Evolutionary conservation across 352 stramenopile species (phyloP).

Genomic region (Pythium phragmiticola): DNA sequence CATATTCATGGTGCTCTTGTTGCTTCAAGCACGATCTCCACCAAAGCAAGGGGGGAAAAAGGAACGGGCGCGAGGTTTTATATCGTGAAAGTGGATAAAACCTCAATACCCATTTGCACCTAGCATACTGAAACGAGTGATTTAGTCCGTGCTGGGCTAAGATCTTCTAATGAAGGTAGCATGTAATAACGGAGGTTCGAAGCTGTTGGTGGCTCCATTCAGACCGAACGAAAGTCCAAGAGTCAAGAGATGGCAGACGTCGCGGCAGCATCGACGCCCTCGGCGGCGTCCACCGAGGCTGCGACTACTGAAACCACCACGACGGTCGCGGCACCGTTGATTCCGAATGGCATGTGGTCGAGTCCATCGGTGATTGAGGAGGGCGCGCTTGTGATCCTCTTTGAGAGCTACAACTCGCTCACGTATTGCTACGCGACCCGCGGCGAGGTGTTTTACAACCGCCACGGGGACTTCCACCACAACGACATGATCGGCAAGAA

Average conservation of each 20-base stretch:
- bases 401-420: constrained; percentile 94
- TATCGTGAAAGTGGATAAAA: neutral
- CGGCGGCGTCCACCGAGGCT: neutral
- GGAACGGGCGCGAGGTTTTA: constrained; percentile 14
- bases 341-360: constrained; percentile 73
- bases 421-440: constrained; percentile 93
- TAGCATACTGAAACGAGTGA: neutral
- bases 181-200: constrained; percentile 5
- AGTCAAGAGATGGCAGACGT: neutral
- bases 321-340: constrained; percentile 19
- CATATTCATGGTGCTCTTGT: neutral
- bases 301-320: neutral
- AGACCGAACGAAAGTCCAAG: neutral
- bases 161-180: neutral
- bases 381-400: constrained; percentile 96
- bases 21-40: constrained; percentile 13
- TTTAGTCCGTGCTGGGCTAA: neutral
- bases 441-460: constrained; percentile 94
- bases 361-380: constrained; percentile 51
- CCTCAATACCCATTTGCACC: neutral
- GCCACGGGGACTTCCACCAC: constrained; percentile 96
- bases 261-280: neutral
- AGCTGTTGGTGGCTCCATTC: constrained; percentile 12
- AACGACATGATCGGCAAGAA: constrained; percentile 93
- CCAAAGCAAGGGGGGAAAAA: neutral